A percentile compares a stretch with the other conserved stretches of the same genome.
phyloP scores from a whole-genome alignment of 2,329 filamentous ascomycete genomes.

The Colletotrichum karsti region DNA sequence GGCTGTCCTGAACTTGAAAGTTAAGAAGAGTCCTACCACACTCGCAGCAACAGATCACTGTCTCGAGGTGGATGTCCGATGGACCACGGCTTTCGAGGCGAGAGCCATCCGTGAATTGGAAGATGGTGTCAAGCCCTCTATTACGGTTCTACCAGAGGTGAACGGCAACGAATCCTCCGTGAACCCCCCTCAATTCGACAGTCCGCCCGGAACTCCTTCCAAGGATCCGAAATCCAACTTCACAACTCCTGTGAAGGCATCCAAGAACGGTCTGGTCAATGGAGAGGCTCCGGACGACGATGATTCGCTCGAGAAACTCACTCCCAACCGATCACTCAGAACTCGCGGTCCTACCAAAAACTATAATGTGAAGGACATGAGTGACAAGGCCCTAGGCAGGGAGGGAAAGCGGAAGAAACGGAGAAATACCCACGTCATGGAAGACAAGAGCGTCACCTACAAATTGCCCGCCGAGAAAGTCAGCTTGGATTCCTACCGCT shows the following conservation, averaged over 20 bases:
- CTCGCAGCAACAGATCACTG: slow-evolving; percentile 50
- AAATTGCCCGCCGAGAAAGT: slow-evolving; percentile 53
- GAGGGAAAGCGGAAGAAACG: slow-evolving; percentile 54
- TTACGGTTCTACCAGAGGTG: slow-evolving; percentile 42
- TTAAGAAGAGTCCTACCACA: slow-evolving; percentile 44
- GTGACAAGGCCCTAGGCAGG: slow-evolving; percentile 64
- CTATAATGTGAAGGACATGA: slow-evolving; percentile 69
- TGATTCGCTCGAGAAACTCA: slow-evolving; percentile 54
- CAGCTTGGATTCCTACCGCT: slow-evolving; percentile 57
- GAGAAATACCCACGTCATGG: slow-evolving; percentile 33
- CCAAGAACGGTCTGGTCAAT: slow-evolving; percentile 29
- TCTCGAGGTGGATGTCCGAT: slow-evolving; percentile 58
- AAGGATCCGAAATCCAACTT: background rate
- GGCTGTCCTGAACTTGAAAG: slow-evolving; percentile 39
- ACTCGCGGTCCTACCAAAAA: slow-evolving; percentile 54
- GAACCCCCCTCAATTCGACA: background rate
- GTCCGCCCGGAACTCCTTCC: background rate
- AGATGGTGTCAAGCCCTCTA: slow-evolving; percentile 53
- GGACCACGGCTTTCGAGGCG: slow-evolving; percentile 51
- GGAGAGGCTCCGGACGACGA: slow-evolving; percentile 49
- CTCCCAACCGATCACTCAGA: slow-evolving; percentile 60
- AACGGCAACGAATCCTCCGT: background rate
- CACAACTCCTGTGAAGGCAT: slow-evolving; percentile 11
- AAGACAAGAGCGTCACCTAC: slow-evolving; percentile 56
- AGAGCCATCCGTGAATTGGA: slow-evolving; percentile 40